These are phyloP conservation scores for Diplodia corticola DNA, from an alignment of 2,329 filamentous ascomycete genomes.

Conservation along the genomic window DNA sequence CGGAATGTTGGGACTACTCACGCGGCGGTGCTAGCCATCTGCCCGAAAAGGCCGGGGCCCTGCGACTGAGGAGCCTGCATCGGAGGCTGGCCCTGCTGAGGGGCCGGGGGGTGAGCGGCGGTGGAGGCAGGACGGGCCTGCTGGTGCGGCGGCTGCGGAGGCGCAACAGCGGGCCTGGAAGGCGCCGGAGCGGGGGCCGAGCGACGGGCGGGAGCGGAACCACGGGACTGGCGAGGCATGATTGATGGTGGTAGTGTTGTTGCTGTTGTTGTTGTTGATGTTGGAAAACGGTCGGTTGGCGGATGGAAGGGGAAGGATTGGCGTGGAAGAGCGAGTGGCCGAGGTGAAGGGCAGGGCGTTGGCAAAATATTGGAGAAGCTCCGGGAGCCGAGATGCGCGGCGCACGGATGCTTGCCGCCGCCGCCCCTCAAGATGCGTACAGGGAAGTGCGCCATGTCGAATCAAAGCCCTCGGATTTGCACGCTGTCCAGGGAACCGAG, in stretches of 20 bases:
- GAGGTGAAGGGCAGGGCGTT: neutral
- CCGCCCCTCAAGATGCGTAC: neutral
- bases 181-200: conserved; percentile 46
- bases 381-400: conserved; percentile 3
- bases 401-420: conserved; percentile 3
- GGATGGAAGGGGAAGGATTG: neutral
- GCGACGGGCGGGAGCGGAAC: conserved; percentile 46
- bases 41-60: conserved; percentile 84
- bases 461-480: conserved; percentile 17
- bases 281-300: neutral
- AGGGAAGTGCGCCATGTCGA: conserved; percentile 5
- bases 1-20: conserved; percentile 57
- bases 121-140: conserved; percentile 72
- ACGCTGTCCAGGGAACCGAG: neutral
- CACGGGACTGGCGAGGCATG: conserved; percentile 53
- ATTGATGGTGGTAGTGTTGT: neutral
- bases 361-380: conserved; percentile 21
- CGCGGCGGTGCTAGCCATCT: conserved; percentile 98
- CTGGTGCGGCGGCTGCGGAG: conserved; percentile 53
- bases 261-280: neutral
- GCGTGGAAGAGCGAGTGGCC: neutral
- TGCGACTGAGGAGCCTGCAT: conserved; percentile 54
- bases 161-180: conserved; percentile 61
- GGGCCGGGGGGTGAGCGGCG: conserved; percentile 52
- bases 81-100: conserved; percentile 50